Conservation (phyloP, 768 basidiomycete species). For the Tricholoma hemisulphureum region DNA sequence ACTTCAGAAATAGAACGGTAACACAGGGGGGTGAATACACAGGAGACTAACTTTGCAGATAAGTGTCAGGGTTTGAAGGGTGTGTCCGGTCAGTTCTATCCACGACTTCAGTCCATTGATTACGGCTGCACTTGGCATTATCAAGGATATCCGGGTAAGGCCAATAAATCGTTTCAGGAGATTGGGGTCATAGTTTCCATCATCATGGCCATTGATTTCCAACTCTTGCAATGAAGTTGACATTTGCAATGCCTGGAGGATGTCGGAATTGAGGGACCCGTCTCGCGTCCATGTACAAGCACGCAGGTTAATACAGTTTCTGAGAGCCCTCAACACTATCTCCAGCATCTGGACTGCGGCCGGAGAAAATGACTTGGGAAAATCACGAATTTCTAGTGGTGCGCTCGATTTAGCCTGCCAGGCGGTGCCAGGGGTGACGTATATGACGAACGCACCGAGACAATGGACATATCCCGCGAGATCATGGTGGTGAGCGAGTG, state of each 20-base stretch:
- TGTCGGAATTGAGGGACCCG: constrained; percentile 60
- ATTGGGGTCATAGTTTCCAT: constrained; percentile 53
- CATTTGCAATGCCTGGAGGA: constrained; percentile 51
- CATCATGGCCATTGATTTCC: constrained; percentile 69
- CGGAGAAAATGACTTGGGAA: constrained; percentile 51
- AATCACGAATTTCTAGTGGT: constrained; percentile 64
- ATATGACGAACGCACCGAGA: constrained; percentile 46
- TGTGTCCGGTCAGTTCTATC: constrained; percentile 43
- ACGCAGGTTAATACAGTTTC: constrained; percentile 59
- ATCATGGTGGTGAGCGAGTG: constrained; percentile 50
- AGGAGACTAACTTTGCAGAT: constrained; percentile 60
- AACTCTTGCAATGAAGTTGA: constrained; percentile 49
- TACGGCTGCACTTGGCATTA: constrained; percentile 68
- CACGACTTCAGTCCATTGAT: constrained; percentile 50
- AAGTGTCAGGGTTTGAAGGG: constrained; percentile 57
- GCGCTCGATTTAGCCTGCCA: neutral
- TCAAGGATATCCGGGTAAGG: constrained; percentile 59
- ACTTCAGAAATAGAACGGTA: neutral
- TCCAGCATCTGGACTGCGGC: constrained; percentile 35
- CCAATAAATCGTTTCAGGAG: constrained; percentile 50
- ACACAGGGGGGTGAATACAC: neutral
- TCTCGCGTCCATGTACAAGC: constrained; percentile 81
- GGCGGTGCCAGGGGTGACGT: neutral
- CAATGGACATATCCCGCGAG: constrained; percentile 57
- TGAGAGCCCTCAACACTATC: constrained; percentile 48